These are phyloP conservation scores for Quercus lobata DNA, from an alignment of 331 rosid genomes.

Conservation along the genomic window DNA sequence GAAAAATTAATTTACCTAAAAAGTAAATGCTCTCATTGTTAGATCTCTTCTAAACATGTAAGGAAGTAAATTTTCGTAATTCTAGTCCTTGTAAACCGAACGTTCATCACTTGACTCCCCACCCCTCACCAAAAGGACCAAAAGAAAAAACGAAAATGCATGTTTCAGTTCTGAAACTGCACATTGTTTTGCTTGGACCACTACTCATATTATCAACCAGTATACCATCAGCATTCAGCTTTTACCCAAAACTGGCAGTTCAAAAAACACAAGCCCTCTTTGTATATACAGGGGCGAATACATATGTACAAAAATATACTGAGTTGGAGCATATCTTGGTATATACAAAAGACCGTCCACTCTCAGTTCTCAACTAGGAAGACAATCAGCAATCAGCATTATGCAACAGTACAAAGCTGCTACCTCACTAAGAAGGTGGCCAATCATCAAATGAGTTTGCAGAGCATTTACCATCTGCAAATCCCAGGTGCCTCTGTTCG, in stretches of 20 bases:
- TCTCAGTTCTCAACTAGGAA: constrained; percentile 4
- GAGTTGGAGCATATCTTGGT: background rate
- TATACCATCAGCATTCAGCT: background rate
- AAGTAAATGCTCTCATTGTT: too few relatives aligned
- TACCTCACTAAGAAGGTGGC: background rate
- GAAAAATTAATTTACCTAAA: too few relatives aligned
- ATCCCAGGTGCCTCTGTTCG: constrained; percentile 74
- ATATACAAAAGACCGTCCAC: background rate
- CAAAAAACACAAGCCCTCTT: background rate
- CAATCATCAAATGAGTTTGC: background rate
- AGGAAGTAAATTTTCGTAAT: too few relatives aligned
- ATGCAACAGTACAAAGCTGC: background rate
- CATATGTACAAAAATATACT: background rate
- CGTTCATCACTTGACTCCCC: too few relatives aligned
- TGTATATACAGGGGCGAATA: background rate
- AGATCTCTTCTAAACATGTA: too few relatives aligned
- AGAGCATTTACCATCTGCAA: constrained; percentile 58
- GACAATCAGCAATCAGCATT: constrained; percentile 14
- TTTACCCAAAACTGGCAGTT: background rate
- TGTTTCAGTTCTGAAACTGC: too few relatives aligned
- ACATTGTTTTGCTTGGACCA: too few relatives aligned
- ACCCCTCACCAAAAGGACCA: too few relatives aligned
- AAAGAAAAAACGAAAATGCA: too few relatives aligned
- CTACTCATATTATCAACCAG: background rate
- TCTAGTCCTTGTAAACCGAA: too few relatives aligned